A percentile compares a stretch with the other conserved stretches of the same genome.
These are phyloP conservation scores for Tylopilus plumbeoviolaceoides DNA, from an alignment of 768 basidiomycete species.

Conservation along the genomic window DNA sequence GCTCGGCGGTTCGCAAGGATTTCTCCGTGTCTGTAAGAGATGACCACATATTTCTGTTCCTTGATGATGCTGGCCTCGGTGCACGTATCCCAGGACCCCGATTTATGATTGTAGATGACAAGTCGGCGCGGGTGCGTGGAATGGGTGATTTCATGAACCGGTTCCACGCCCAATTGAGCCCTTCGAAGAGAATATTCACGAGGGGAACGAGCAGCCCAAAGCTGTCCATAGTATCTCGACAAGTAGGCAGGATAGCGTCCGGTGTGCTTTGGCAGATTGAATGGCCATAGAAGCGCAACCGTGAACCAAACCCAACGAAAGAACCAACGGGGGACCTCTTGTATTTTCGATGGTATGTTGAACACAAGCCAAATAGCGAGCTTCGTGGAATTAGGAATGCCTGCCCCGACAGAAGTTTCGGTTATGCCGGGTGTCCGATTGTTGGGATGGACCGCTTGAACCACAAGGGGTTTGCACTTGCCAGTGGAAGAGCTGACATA, in stretches of 20 bases:
- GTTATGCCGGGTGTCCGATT: too few relatives aligned
- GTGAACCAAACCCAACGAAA: conserved; percentile 16
- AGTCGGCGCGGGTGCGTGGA: conserved; percentile 17
- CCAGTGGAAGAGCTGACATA: conserved; percentile 23
- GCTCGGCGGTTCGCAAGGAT: neutral
- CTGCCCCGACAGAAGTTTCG: neutral
- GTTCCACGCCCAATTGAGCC: neutral
- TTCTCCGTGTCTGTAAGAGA: conserved; percentile 18
- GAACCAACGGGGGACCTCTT: conserved; percentile 8
- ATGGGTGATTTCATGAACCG: conserved; percentile 9
- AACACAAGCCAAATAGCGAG: conserved; percentile 18
- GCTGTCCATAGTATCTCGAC: conserved; percentile 18
- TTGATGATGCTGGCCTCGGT: conserved; percentile 2
- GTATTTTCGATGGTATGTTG: neutral
- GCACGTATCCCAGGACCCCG: conserved; percentile 1
- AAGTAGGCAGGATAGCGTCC: conserved; percentile 15
- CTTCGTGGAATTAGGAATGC: neutral
- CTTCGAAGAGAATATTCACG: conserved; percentile 20
- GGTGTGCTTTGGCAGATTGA: neutral
- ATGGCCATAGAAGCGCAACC: conserved; percentile 15
- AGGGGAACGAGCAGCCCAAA: conserved; percentile 23
- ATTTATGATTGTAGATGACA: conserved; percentile 6
- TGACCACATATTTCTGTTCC: conserved; percentile 13
- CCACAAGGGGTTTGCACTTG: conserved; percentile 19
- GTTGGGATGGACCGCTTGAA: conserved; percentile 23